These are phyloP conservation scores for Arabidopsis thaliana DNA, from an alignment of 345 rosid species.

Conservation along the genomic window DNA sequence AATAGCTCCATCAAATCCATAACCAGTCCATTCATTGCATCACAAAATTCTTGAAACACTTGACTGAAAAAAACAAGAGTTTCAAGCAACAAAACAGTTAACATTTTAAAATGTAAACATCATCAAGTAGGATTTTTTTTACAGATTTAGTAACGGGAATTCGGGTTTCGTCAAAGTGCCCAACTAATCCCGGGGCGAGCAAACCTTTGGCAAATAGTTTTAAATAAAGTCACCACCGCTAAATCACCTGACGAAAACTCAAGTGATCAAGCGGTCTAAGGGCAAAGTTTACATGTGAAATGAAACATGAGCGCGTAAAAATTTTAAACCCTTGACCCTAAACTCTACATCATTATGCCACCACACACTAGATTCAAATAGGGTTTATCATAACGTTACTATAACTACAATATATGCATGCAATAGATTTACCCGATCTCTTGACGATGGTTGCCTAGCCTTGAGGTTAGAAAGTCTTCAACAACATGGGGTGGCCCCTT, in stretches of 20 bases:
- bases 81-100: background rate
- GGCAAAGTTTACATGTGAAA: background rate
- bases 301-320: background rate
- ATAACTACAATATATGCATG: background rate
- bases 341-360: background rate
- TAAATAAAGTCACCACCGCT: background rate
- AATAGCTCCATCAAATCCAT: constrained; percentile 40
- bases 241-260: background rate
- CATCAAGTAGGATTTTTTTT: background rate
- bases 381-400: background rate
- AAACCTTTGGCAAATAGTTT: background rate
- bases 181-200: background rate
- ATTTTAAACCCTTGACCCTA: background rate
- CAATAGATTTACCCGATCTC: constrained; percentile 48
- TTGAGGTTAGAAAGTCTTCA: constrained; percentile 47
- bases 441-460: constrained; percentile 47
- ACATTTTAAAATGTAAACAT: background rate
- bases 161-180: background rate
- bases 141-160: too few species aligned
- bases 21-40: constrained; percentile 35
- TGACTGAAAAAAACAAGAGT: constrained; percentile 19
- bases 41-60: constrained; percentile 41
- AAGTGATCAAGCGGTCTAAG: background rate
- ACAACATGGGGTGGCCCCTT: constrained; percentile 33
- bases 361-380: background rate